Evolutionary conservation across 371 early-diverging fungal species (phyloP), one percentile per base, ranked within the genome.

Genomic region (Lichtheimia hyalospora): DNA sequence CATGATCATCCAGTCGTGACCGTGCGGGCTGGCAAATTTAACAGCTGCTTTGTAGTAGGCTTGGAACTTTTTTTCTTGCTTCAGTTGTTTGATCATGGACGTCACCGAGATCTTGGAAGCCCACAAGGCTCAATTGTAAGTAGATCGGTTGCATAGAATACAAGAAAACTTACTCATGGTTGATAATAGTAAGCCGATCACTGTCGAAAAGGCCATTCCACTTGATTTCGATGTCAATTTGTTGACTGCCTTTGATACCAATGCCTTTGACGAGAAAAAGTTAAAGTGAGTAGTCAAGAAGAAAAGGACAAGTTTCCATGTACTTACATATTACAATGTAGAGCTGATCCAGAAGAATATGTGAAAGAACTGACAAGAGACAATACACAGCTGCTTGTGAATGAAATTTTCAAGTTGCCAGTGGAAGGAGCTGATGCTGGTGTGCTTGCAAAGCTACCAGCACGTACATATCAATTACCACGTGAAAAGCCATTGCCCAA

Each of bases 401-500:
- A 98, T 68, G 87, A 89, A 55, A 81, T 98, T 57, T 97, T 96
- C 69, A 74, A 84, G 54, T 84, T 92, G 25, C 95, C 91, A 4
- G 91, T 89, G 10, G 67, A 77, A 40, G 80, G 85, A 23, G 83
- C 79, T 54, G 90, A 89, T 48, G 83, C 84, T 55, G 93, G 95
- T 60, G 83, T 90, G 21, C 79, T 95, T 60, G 98, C 93, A 5
- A 65, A 77, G 49, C 84, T 98, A n/a, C 96, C 96, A 13, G 74
- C 70, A 13, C 83, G 86, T 18, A 81, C 69, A 7, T 83, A 87
- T 0, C 56, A 67, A 2, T 58, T 97, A 13, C 97, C 98, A 24
- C 88, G 98, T 64, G 96, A 94, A 57, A 96, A 97, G 76, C 94
- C 92, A 20, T 81, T 94, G 41, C 96, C 97, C 54, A 92, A 91